Evolutionary conservation across 2,329 filamentous ascomycete species (phyloP).

Genomic region (Fusarium compactum): DNA sequence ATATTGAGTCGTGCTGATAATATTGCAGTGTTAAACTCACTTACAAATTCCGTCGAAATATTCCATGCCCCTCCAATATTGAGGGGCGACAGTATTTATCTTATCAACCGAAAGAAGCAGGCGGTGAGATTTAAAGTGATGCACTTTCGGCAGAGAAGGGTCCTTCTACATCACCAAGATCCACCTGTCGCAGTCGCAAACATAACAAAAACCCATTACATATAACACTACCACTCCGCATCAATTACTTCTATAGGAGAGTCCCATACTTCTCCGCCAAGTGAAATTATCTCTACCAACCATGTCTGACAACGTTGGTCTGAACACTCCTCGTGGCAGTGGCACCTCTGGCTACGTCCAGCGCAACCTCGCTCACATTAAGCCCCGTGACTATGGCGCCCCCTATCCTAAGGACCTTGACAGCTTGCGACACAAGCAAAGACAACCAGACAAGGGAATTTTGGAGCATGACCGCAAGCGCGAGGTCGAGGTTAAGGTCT

Average conservation of each 20-base stretch:
- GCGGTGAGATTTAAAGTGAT: slow-evolving; percentile 3
- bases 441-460: slow-evolving; percentile 91
- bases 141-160: slow-evolving; percentile 15
- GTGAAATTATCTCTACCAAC: too few species aligned
- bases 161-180: slow-evolving; percentile 34
- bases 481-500: slow-evolving; percentile 91
- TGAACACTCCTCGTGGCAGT: slow-evolving; percentile 92
- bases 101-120: slow-evolving; percentile 27
- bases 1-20: not conserved
- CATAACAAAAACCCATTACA: slow-evolving; percentile 10
- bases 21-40: slow-evolving; percentile 36
- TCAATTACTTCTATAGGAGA: not conserved
- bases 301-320: slow-evolving; percentile 98
- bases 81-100: slow-evolving; percentile 33
- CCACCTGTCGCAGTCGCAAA: slow-evolving; percentile 21
- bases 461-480: slow-evolving; percentile 94
- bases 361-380: slow-evolving; percentile 90
- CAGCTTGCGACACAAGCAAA: slow-evolving; percentile 77
- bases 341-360: slow-evolving; percentile 98
- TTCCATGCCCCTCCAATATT: slow-evolving; percentile 38
- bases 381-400: slow-evolving; percentile 81
- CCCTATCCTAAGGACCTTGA: slow-evolving; percentile 82
- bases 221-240: slow-evolving; percentile 3
- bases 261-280: not conserved
- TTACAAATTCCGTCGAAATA: slow-evolving; percentile 39